A percentile compares a stretch with the other conserved stretches of the same genome.
These are phyloP conservation scores for Syzygium syzygioides DNA, from an alignment of 441 rosid species.

Conservation along the genomic window DNA sequence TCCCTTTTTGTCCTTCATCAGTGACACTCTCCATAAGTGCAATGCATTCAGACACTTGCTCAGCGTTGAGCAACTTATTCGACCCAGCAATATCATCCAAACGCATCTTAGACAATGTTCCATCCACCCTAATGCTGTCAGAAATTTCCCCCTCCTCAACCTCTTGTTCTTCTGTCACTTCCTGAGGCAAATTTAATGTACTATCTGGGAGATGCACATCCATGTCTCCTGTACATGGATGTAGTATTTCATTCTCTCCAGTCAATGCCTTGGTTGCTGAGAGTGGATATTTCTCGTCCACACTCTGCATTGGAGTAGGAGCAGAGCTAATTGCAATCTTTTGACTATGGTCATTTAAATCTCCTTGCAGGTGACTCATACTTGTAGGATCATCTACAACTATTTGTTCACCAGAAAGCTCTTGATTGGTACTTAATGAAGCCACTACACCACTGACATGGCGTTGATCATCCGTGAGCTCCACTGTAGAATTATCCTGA, in stretches of 20 bases:
- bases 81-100: slow-evolving; percentile 17
- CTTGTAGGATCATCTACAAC: slow-evolving; percentile 14
- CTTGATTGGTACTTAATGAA: slow-evolving; percentile 15
- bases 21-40: slow-evolving; percentile 11
- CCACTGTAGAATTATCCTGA: slow-evolving; percentile 14
- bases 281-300: slow-evolving; percentile 1
- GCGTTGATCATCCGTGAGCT: slow-evolving; percentile 16
- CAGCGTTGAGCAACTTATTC: slow-evolving; percentile 18
- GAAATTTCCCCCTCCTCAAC: slow-evolving; percentile 71
- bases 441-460: slow-evolving; percentile 17
- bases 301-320: slow-evolving; percentile 16
- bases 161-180: slow-evolving; percentile 36
- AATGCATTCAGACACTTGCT: slow-evolving; percentile 22
- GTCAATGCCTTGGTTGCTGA: slow-evolving; percentile 11
- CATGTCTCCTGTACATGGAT: slow-evolving; percentile 21
- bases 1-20: slow-evolving; percentile 13
- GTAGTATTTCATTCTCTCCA: slow-evolving; percentile 18
- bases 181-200: slow-evolving; percentile 6
- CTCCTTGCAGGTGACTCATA: slow-evolving; percentile 18
- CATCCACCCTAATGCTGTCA: slow-evolving; percentile 25
- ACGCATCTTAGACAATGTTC: slow-evolving; percentile 16
- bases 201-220: slow-evolving; percentile 15
- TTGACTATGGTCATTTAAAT: slow-evolving; percentile 10
- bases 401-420: slow-evolving; percentile 16
- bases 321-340: slow-evolving; percentile 15